A percentile compares a stretch with the other conserved stretches of the same genome.
phyloP scores from a whole-genome alignment of 2,329 filamentous ascomycete species.

The Apiospora hydei region DNA sequence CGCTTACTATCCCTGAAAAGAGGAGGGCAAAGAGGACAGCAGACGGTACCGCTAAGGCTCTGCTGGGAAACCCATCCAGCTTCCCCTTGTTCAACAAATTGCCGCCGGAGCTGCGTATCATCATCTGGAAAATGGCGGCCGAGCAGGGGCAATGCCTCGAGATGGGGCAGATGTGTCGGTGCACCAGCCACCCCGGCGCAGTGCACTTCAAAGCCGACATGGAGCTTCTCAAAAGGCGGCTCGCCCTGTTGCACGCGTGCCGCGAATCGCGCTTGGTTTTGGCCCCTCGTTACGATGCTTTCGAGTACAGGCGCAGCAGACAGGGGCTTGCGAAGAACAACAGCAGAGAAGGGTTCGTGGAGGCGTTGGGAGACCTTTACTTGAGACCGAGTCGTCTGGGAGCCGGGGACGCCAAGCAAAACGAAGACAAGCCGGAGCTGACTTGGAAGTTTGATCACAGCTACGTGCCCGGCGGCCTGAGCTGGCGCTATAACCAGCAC shows the following conservation, averaged over 20 bases:
- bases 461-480: background rate
- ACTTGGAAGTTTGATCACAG: background rate
- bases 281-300: background rate
- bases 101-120: background rate
- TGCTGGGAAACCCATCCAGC: background rate
- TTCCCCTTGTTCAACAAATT: background rate
- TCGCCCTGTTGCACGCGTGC: background rate
- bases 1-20: background rate
- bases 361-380: background rate
- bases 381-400: background rate
- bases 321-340: background rate
- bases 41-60: background rate
- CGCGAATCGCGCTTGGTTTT: background rate
- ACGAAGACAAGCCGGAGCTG: background rate
- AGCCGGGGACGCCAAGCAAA: background rate
- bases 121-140: background rate
- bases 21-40: background rate
- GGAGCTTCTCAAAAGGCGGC: background rate
- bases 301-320: background rate
- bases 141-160: background rate
- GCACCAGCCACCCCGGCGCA: background rate
- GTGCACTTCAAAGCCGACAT: background rate
- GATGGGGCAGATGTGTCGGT: background rate
- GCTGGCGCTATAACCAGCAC: background rate
- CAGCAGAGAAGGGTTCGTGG: background rate